These are phyloP conservation scores for Parathielavia appendiculata DNA, from an alignment of 495 filamentous ascomycete species.

Conservation along the genomic window DNA sequence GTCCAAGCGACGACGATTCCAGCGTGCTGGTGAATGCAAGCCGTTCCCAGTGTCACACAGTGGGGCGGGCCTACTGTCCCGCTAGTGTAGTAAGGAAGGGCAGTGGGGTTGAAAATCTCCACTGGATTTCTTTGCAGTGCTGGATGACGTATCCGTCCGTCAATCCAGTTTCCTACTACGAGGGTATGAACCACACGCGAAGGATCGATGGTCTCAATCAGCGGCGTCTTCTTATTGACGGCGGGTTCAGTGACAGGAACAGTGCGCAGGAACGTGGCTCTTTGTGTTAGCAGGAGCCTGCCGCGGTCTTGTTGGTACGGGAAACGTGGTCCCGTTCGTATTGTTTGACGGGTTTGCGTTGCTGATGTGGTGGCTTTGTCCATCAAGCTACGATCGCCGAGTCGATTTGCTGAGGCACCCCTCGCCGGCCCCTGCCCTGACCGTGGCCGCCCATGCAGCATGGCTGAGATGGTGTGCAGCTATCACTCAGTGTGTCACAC, in stretches of 20 bases:
- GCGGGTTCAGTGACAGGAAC: not conserved
- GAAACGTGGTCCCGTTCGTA: conserved; percentile 1
- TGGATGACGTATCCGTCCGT: too few species aligned
- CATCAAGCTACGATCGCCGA: not conserved
- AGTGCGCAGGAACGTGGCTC: not conserved
- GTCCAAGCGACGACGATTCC: not conserved
- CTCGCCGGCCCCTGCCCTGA: not conserved
- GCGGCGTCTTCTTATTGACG: not conserved
- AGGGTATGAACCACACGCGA: too few species aligned
- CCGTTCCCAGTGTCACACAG: not conserved
- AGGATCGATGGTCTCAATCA: not conserved
- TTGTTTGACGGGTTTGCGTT: conserved; percentile 4
- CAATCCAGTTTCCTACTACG: too few species aligned
- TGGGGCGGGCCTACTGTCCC: not conserved
- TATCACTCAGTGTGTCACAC: not conserved
- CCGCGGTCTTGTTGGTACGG: conserved; percentile 1
- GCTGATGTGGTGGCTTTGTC: conserved; percentile 12
- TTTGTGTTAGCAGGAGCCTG: conserved; percentile 11
- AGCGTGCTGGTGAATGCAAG: not conserved
- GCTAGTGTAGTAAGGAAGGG: not conserved
- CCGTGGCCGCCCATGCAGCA: not conserved
- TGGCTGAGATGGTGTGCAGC: conserved; percentile 13
- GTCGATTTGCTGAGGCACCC: not conserved
- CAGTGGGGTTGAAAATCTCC: too few species aligned
- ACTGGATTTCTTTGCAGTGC: too few species aligned